Conservation (phyloP, 2,329 filamentous ascomycete species). For the Hypoxylon sp. region DNA sequence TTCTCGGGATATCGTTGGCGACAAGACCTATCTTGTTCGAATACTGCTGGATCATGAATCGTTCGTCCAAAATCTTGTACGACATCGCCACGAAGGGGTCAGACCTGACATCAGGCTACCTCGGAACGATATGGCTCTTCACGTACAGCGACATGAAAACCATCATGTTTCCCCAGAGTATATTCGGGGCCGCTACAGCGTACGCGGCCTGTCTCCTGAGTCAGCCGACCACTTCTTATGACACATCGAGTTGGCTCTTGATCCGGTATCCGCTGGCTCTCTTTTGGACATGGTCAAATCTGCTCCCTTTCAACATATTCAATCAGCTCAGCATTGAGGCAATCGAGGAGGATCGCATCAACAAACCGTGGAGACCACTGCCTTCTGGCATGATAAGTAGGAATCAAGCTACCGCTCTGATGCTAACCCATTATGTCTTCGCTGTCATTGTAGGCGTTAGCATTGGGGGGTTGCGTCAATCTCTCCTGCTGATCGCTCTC, state of each 20-base stretch:
- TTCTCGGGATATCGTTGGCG: too few relatives aligned
- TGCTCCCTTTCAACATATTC: slow-evolving; percentile 18
- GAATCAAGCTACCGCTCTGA: slow-evolving; percentile 2
- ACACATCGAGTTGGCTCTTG: neutral
- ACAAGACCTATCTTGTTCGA: too few relatives aligned
- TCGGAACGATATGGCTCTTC: slow-evolving; percentile 21
- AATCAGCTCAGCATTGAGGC: slow-evolving; percentile 12
- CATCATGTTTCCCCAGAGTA: slow-evolving; percentile 18
- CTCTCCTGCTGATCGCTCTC: neutral
- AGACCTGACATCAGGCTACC: neutral
- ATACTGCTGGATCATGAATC: too few relatives aligned
- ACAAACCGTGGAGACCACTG: slow-evolving; percentile 23
- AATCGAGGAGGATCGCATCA: slow-evolving; percentile 16
- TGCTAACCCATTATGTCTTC: slow-evolving; percentile 7
- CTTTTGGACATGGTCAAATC: slow-evolving; percentile 15
- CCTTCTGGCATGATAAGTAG: slow-evolving; percentile 4
- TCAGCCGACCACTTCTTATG: neutral
- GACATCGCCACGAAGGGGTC: slow-evolving; percentile 5
- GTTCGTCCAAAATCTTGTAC: too few relatives aligned
- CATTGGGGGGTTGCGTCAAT: slow-evolving; percentile 7
- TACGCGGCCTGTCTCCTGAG: slow-evolving; percentile 1
- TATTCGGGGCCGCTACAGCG: slow-evolving; percentile 10
- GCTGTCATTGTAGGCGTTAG: neutral
- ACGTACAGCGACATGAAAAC: slow-evolving; percentile 26
- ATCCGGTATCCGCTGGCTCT: slow-evolving; percentile 12